phyloP scores from a whole-genome alignment of 306 rosid species.

The Citrullus colocynthis region DNA sequence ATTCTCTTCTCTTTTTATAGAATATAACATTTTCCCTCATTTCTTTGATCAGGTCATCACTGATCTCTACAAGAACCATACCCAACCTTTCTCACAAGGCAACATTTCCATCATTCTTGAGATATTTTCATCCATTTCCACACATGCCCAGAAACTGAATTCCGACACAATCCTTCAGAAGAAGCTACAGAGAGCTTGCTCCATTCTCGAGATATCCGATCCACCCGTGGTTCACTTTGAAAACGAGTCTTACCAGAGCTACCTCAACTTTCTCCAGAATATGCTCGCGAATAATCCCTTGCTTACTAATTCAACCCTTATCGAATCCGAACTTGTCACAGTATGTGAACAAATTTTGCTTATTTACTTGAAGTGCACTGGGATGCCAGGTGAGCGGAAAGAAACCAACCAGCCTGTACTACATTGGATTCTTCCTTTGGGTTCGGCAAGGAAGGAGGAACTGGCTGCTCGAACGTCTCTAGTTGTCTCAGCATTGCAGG shows the following conservation, averaged over 20 bases:
- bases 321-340: slow-evolving; percentile 52
- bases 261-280: slow-evolving; percentile 56
- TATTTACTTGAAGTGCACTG: slow-evolving; percentile 64
- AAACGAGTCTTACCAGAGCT: slow-evolving; percentile 70
- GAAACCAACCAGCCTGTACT: slow-evolving; percentile 21
- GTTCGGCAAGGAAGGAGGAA: slow-evolving; percentile 79
- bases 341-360: slow-evolving; percentile 58
- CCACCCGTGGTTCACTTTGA: slow-evolving; percentile 98
- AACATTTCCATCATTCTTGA: slow-evolving; percentile 54
- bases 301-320: slow-evolving; percentile 30
- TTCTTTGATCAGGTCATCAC: slow-evolving; percentile 42
- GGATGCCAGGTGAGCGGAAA: slow-evolving; percentile 19
- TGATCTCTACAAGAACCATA: slow-evolving; percentile 55
- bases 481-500: slow-evolving; percentile 63
- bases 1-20: neutral
- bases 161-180: slow-evolving; percentile 46
- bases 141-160: slow-evolving; percentile 71
- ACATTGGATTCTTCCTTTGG: slow-evolving; percentile 60
- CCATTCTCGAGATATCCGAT: slow-evolving; percentile 73
- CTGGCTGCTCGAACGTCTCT: slow-evolving; percentile 67
- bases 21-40: neutral
- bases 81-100: slow-evolving; percentile 33
- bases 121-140: slow-evolving; percentile 47
- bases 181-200: slow-evolving; percentile 77
- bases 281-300: slow-evolving; percentile 19